phyloP scores from a whole-genome alignment of 768 basidiomycete species.

The Mycena floridula region DNA sequence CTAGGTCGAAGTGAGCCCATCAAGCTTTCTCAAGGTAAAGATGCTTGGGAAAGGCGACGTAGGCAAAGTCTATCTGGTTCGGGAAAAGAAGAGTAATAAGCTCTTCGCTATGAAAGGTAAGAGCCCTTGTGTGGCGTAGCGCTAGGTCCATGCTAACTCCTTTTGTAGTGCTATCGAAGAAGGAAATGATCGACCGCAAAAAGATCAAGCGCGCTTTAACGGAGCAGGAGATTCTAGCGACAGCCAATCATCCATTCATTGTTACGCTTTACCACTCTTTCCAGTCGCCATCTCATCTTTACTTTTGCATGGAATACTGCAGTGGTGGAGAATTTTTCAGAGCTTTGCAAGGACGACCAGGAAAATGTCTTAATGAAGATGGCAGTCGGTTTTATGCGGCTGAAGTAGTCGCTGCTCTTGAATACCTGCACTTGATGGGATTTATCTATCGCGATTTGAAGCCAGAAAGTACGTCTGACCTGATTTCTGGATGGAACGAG shows the following conservation, averaged over 20 bases:
- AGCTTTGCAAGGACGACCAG: constrained; percentile 90
- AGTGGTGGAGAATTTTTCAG: constrained; percentile 99
- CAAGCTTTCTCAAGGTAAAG: constrained; percentile 94
- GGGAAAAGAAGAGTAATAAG: constrained; percentile 96
- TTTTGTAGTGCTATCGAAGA: constrained; percentile 80
- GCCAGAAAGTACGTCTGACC: constrained; percentile 82
- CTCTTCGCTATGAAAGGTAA: constrained; percentile 99
- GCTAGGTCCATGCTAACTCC: constrained; percentile 15
- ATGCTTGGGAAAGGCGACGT: constrained; percentile 99
- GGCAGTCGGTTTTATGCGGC: constrained; percentile 97
- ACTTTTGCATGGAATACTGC: constrained; percentile 99
- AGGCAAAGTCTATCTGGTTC: constrained; percentile 95
- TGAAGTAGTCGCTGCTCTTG: constrained; percentile 94
- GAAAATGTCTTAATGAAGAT: constrained; percentile 95
- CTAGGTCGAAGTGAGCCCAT: constrained; percentile 90
- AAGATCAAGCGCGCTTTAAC: constrained; percentile 99
- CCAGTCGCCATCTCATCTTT: constrained; percentile 96
- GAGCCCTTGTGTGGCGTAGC: constrained; percentile 18
- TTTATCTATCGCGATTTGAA: constrained; percentile 99
- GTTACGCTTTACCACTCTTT: constrained; percentile 99
- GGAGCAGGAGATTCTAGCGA: constrained; percentile 98
- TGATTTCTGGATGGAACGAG: constrained; percentile 3
- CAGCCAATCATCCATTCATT: constrained; percentile 99
- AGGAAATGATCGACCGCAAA: constrained; percentile 99
- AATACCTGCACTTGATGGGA: constrained; percentile 98